These are phyloP conservation scores for Rasamsonia emersonii DNA, from an alignment of 2,329 filamentous ascomycete genomes.

Conservation along the genomic window DNA sequence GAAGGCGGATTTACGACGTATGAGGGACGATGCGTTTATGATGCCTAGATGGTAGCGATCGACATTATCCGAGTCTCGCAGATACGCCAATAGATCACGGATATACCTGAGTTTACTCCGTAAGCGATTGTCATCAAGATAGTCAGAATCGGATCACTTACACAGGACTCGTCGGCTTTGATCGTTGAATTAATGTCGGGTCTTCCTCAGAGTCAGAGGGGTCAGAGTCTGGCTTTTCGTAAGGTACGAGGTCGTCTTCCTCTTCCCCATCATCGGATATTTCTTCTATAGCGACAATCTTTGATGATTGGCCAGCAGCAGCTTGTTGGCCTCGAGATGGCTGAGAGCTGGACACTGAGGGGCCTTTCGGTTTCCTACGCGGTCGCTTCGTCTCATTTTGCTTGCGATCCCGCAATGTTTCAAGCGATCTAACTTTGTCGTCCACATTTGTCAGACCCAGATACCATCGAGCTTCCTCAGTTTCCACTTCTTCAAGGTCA, in stretches of 20 bases:
- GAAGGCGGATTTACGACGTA: slow-evolving; percentile 79
- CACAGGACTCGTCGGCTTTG: slow-evolving; percentile 77
- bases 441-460: slow-evolving; percentile 54
- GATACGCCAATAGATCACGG: slow-evolving; percentile 67
- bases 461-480: slow-evolving; percentile 66
- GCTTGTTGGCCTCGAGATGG: slow-evolving; percentile 6
- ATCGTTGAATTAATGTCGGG: slow-evolving; percentile 71
- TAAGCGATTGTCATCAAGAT: slow-evolving; percentile 9
- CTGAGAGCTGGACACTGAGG: slow-evolving; percentile 4
- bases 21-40: slow-evolving; percentile 65
- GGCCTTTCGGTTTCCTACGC: slow-evolving; percentile 12
- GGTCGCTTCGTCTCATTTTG: slow-evolving; percentile 10
- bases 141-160: slow-evolving; percentile 23
- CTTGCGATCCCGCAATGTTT: slow-evolving; percentile 35
- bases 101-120: slow-evolving; percentile 51
- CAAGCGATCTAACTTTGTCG: slow-evolving; percentile 55
- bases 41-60: slow-evolving; percentile 77
- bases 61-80: slow-evolving; percentile 74
- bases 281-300: slow-evolving; percentile 53
- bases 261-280: slow-evolving; percentile 52
- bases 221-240: slow-evolving; percentile 80
- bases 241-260: slow-evolving; percentile 63
- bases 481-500: slow-evolving; percentile 68
- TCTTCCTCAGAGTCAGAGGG: slow-evolving; percentile 90
- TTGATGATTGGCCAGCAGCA: slow-evolving; percentile 19